phyloP scores from a whole-genome alignment of 306 rosid species.

The Morella rubra region DNA sequence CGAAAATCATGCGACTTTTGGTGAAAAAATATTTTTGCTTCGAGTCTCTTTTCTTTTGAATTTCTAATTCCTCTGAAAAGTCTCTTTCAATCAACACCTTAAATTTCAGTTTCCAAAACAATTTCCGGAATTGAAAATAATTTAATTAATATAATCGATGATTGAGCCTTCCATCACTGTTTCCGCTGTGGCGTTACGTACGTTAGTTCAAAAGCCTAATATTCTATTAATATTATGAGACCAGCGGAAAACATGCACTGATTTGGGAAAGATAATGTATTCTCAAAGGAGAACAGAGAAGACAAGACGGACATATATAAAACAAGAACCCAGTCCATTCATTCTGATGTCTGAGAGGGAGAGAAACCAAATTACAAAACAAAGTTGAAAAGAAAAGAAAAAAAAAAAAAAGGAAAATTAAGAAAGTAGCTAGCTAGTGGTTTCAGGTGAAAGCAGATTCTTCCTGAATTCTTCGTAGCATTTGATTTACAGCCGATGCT shows the following conservation, averaged over 20 bases:
- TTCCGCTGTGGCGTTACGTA: too few species aligned
- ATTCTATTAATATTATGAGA: not conserved
- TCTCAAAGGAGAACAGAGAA: not conserved
- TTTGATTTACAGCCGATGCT: slow-evolving; percentile 80
- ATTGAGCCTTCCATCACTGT: too few species aligned
- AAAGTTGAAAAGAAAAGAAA: not conserved
- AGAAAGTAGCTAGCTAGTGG: not conserved
- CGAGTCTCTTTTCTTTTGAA: too few species aligned
- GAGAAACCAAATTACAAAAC: slow-evolving; percentile 2
- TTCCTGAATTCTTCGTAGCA: slow-evolving; percentile 51
- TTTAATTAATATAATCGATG: too few species aligned
- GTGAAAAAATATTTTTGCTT: too few species aligned
- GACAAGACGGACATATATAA: not conserved
- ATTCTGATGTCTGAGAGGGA: not conserved
- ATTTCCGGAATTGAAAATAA: too few species aligned
- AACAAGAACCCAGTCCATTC: too few species aligned
- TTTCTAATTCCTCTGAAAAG: too few species aligned
- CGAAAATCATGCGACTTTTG: too few species aligned
- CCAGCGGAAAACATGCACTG: not conserved
- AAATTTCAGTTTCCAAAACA: too few species aligned
- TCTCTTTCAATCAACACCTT: too few species aligned
- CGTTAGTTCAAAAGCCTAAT: too few species aligned
- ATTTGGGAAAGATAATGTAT: not conserved
- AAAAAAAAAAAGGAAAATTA: not conserved
- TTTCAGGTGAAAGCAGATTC: slow-evolving; percentile 45